A percentile compares a stretch with the other conserved stretches of the same genome.
These are phyloP conservation scores for Leptographium wingfieldii DNA, from an alignment of 2,329 filamentous ascomycete genomes.

Conservation along the genomic window DNA sequence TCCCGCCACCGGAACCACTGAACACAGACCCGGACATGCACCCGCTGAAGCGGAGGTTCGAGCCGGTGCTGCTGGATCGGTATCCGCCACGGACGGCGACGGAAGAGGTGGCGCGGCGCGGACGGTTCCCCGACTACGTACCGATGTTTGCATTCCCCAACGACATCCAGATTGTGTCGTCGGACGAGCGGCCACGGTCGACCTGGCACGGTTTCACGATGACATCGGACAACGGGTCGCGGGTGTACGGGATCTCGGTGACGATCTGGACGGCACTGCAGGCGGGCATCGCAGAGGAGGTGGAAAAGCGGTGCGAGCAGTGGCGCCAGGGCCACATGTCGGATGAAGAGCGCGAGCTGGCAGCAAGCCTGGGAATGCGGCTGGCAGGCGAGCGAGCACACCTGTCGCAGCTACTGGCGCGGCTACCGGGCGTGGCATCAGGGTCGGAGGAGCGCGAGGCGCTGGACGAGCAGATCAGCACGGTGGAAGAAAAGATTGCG, in stretches of 20 bases:
- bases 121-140: conserved; percentile 89
- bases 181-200: conserved; percentile 84
- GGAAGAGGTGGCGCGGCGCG: conserved; percentile 68
- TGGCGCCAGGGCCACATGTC: conserved; percentile 84
- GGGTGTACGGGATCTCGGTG: conserved; percentile 81
- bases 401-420: conserved; percentile 73
- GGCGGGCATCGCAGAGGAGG: conserved; percentile 65
- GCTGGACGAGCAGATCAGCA: conserved; percentile 87
- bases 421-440: conserved; percentile 67
- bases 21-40: conserved; percentile 89
- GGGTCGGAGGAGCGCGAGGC: conserved; percentile 70
- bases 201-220: conserved; percentile 99
- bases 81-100: conserved; percentile 76
- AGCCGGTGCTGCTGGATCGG: conserved; percentile 88
- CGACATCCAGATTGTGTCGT: conserved; percentile 92
- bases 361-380: conserved; percentile 79
- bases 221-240: conserved; percentile 86
- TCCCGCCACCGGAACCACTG: conserved; percentile 82
- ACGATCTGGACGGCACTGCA: conserved; percentile 89
- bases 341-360: conserved; percentile 78
- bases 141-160: conserved; percentile 99
- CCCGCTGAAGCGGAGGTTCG: conserved; percentile 83
- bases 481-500: conserved; percentile 91
- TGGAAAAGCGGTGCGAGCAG: conserved; percentile 71
- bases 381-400: conserved; percentile 80